These are phyloP conservation scores for Phytopythium oedochilum DNA, from an alignment of 352 stramenopile species.

Conservation along the genomic window DNA sequence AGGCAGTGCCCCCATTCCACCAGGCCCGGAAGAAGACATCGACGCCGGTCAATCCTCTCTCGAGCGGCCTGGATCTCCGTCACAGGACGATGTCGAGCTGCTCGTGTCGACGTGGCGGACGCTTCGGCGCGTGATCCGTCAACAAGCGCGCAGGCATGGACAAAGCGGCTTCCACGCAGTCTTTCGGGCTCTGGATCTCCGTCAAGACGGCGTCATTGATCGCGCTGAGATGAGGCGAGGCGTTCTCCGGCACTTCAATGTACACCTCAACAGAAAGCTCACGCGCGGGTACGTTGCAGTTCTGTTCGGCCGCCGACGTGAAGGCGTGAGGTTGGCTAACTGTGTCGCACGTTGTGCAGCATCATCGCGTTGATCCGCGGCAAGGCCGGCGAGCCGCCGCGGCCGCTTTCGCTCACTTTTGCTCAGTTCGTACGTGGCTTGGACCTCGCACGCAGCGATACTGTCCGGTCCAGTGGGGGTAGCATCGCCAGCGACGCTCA, in stretches of 20 bases:
- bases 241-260: constrained; percentile 26
- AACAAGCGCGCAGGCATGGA: constrained; percentile 11
- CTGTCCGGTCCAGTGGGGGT: not conserved
- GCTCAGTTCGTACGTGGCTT: constrained; percentile 57
- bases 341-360: constrained; percentile 9
- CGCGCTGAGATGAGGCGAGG: constrained; percentile 58
- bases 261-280: constrained; percentile 57
- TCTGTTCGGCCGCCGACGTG: not conserved
- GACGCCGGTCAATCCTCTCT: not conserved
- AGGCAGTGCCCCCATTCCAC: not conserved
- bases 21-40: not conserved
- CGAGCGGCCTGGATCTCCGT: not conserved
- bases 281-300: constrained; percentile 44
- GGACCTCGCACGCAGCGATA: constrained; percentile 17
- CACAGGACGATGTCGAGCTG: constrained; percentile 19
- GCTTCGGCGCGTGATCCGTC: constrained; percentile 30
- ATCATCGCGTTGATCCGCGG: constrained; percentile 50
- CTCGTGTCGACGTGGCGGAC: constrained; percentile 48
- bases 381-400: constrained; percentile 29
- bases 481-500: not conserved
- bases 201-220: constrained; percentile 50
- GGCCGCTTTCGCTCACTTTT: constrained; percentile 37
- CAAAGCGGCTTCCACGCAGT: constrained; percentile 15
- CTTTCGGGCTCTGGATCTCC: constrained; percentile 45
- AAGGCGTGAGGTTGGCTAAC: not conserved